These are phyloP conservation scores for Maudiozyma serrabonitensis DNA, from an alignment of 805 yeast species.

Conservation along the genomic window DNA sequence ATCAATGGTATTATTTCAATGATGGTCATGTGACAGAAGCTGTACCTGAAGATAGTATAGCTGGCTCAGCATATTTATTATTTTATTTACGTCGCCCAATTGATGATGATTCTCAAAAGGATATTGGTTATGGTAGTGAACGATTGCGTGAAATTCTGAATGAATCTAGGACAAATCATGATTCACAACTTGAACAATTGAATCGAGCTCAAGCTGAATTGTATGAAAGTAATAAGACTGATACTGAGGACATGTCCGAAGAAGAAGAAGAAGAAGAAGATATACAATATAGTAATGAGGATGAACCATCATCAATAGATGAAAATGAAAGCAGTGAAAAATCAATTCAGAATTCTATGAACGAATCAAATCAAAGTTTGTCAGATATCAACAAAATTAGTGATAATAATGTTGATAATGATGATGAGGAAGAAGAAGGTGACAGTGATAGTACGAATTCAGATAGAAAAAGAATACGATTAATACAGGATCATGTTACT, in stretches of 20 bases:
- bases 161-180: constrained; percentile 32
- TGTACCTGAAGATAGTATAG: constrained; percentile 49
- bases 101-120: constrained; percentile 12
- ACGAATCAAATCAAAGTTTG: background rate
- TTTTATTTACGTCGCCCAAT: constrained; percentile 57
- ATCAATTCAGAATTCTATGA: background rate
- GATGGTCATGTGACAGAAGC: constrained; percentile 66
- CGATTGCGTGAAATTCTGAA: constrained; percentile 33
- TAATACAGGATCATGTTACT: background rate
- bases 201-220: constrained; percentile 17
- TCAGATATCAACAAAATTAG: background rate
- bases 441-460: background rate
- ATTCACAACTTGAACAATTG: constrained; percentile 15
- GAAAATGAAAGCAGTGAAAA: background rate
- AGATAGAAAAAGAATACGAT: background rate
- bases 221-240: constrained; percentile 20
- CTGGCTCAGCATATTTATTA: constrained; percentile 77
- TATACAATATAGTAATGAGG: background rate
- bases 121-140: constrained; percentile 34
- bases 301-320: constrained; percentile 3
- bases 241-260: constrained; percentile 13
- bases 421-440: background rate
- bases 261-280: constrained; percentile 6
- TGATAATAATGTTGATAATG: background rate
- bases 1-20: constrained; percentile 81